Evolutionary conservation across 2,329 filamentous ascomycete genomes (phyloP), one percentile per base, ranked within the genome.

Genomic region (Venturia asperata): DNA sequence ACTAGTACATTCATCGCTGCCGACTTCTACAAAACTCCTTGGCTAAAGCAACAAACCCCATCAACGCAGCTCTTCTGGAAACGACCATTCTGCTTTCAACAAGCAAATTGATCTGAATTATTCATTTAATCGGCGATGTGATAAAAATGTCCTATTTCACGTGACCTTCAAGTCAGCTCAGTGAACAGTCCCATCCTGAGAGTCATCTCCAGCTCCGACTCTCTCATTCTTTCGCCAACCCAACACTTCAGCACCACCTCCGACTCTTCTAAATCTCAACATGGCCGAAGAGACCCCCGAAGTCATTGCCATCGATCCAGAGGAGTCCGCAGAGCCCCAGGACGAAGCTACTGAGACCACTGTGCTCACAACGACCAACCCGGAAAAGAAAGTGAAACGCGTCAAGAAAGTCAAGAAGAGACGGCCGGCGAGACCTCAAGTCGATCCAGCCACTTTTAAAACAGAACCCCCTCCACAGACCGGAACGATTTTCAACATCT

Each of bases 401-500:
- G 86, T 90, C 67, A 97, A 95, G 77, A 95, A 93, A 80, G 91
- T 97, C 70, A 92, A 90, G 74, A 97, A 96, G 81, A 88, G 89
- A 72, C 85, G 92, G 47, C 94, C 94, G 41, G 94, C 94, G 60
- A 87, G 93, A 66, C 89, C 90, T 0, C 94, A 99, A 78, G 88
- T 97, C 72, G 94, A 99, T 73, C 86, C 92, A 1, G 86, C 88
- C 49, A 87, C 87, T 55, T 84, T 96, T 77, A 90, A 89, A 71
- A 88, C 88, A 42, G 91, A 96, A 71, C 89, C 90, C 4, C 91
- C 92, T 19, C 90, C 91, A 1, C 92, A 97, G 72, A 97, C 93
- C 0, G 94, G 94, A 64, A 96, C 91, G 0, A 91, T 92, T 66
- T 99, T 94, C 83, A 99, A 99, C 77, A 95, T 96, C 72, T 97